A percentile compares a stretch with the other conserved stretches of the same genome.
Evolutionary conservation across 1,284 basidiomycete genomes (phyloP).

Genomic region (Rhizoctonia solani): DNA sequence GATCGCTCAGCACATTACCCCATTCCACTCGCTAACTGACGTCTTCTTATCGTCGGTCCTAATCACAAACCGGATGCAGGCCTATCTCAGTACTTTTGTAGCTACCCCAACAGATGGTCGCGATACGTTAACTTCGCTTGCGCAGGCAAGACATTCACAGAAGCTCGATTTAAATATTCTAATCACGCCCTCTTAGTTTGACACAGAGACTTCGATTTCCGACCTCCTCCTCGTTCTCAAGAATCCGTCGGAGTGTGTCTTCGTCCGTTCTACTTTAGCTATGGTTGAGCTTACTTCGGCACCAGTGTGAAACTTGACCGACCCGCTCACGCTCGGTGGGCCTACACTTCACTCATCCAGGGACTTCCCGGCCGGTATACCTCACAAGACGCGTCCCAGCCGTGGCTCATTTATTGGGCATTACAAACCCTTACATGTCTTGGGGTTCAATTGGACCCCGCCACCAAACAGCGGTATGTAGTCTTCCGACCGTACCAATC

Average conservation of each 20-base stretch:
- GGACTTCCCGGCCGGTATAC: slow-evolving; percentile 76
- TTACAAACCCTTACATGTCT: slow-evolving; percentile 78
- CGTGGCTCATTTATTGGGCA: slow-evolving; percentile 93
- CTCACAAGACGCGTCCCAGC: slow-evolving; percentile 88
- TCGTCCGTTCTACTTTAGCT: background rate
- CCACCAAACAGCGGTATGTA: slow-evolving; percentile 71
- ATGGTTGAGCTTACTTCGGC: background rate
- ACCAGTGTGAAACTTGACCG: slow-evolving; percentile 51
- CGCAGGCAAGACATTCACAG: background rate
- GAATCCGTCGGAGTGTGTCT: slow-evolving; percentile 14
- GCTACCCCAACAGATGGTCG: slow-evolving; percentile 11
- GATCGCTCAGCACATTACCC: background rate
- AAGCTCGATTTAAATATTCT: background rate
- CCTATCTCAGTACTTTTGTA: slow-evolving; percentile 17
- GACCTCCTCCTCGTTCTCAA: slow-evolving; percentile 25
- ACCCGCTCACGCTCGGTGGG: slow-evolving; percentile 67
- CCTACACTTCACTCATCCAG: slow-evolving; percentile 68
- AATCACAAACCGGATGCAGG: slow-evolving; percentile 7
- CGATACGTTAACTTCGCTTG: slow-evolving; percentile 9
- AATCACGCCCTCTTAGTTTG: background rate
- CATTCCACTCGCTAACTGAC: background rate
- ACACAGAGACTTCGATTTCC: slow-evolving; percentile 14
- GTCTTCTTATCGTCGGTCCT: background rate
- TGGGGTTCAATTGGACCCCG: slow-evolving; percentile 75
- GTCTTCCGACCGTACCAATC: background rate